phyloP scores from a whole-genome alignment of 2,329 filamentous ascomycete species.

The Trichophyton verrucosum region DNA sequence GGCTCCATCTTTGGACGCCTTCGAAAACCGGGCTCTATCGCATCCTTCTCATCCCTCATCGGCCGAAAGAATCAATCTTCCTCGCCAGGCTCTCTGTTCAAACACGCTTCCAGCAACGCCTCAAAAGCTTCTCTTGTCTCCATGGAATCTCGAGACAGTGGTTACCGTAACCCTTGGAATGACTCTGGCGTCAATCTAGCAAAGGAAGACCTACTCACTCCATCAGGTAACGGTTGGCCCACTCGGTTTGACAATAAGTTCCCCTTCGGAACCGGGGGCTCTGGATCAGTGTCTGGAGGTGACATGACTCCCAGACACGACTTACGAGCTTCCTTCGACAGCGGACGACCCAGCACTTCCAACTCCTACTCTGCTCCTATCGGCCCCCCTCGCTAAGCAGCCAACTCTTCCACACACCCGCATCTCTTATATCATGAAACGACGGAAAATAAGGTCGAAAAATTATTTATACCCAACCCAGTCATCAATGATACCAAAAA shows the following conservation, averaged over 20 bases:
- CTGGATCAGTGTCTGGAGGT: constrained; percentile 41
- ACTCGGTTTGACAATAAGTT: constrained; percentile 49
- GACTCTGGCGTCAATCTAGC: constrained; percentile 90
- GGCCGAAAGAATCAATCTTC: constrained; percentile 90
- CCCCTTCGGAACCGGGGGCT: constrained; percentile 42
- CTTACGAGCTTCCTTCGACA: constrained; percentile 74
- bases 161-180: constrained; percentile 95
- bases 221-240: constrained; percentile 39
- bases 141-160: constrained; percentile 88
- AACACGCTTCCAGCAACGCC: constrained; percentile 73
- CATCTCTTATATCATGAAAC: neutral
- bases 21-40: constrained; percentile 87
- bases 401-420: neutral
- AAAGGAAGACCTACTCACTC: constrained; percentile 63
- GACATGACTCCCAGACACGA: constrained; percentile 76
- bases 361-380: constrained; percentile 94
- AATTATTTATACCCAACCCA: neutral
- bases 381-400: constrained; percentile 77
- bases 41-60: constrained; percentile 89
- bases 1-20: constrained; percentile 82
- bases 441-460: neutral
- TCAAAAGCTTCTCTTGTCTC: constrained; percentile 94
- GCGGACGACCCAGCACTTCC: constrained; percentile 83
- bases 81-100: constrained; percentile 79
- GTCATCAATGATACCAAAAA: neutral